Percentiles rank a stretch among this genome's conserved stretches.
Evolutionary conservation across 1,284 basidiomycete genomes (phyloP).

Genomic region (Cerrena zonata): DNA sequence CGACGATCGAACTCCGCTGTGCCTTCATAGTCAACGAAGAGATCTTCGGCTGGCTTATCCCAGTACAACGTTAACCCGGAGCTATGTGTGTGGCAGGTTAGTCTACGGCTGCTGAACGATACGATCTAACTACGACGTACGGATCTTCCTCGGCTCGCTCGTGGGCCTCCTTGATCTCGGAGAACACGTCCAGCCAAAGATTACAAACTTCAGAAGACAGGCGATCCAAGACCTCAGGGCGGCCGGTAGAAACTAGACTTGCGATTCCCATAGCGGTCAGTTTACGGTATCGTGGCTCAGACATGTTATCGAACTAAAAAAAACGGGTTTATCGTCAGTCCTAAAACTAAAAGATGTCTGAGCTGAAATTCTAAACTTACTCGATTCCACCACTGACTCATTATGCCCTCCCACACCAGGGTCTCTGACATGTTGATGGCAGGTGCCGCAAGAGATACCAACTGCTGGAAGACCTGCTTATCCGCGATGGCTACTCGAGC

Average conservation of each 20-base stretch:
- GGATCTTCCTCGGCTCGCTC: constrained; percentile 35
- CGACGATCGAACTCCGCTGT: constrained; percentile 68
- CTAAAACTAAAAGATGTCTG: neutral
- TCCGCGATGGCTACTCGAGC: constrained; percentile 64
- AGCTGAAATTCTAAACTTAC: constrained; percentile 33
- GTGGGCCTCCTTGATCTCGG: constrained; percentile 74
- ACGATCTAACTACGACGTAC: constrained; percentile 22
- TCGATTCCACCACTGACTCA: constrained; percentile 78
- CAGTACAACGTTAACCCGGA: constrained; percentile 40
- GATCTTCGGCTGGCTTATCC: constrained; percentile 53
- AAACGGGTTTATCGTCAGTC: neutral
- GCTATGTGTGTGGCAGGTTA: neutral
- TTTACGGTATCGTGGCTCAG: constrained; percentile 70
- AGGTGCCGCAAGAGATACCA: constrained; percentile 56
- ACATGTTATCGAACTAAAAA: constrained; percentile 79
- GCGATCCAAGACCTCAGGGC: constrained; percentile 63
- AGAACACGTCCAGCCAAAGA: constrained; percentile 85
- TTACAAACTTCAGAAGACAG: constrained; percentile 76
- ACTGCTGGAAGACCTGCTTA: constrained; percentile 55
- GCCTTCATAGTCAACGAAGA: constrained; percentile 53
- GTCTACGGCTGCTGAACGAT: neutral
- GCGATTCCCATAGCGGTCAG: constrained; percentile 71
- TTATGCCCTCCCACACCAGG: constrained; percentile 54
- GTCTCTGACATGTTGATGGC: constrained; percentile 43
- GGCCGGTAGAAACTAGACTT: constrained; percentile 62